Conservation (phyloP, 805 yeast species). For the Yarrowia bubula region DNA sequence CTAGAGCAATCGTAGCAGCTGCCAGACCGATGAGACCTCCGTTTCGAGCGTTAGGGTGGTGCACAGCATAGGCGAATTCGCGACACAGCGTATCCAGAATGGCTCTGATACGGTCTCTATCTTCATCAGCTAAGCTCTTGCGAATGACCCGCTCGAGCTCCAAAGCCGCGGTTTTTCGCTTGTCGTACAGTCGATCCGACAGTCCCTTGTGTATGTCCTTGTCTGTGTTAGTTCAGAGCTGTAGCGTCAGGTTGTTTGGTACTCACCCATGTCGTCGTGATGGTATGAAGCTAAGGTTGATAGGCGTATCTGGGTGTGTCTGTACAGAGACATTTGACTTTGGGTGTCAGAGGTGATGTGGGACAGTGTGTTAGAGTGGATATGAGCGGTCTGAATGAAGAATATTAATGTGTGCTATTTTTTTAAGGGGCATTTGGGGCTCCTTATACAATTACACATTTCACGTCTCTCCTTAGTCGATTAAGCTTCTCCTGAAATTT, state of each 20-base stretch:
- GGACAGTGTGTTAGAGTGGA: no score
- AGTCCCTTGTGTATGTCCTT: slow-evolving; percentile 65
- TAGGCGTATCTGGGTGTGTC: background rate
- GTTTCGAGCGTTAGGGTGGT: slow-evolving; percentile 84
- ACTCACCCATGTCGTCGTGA: slow-evolving; percentile 25
- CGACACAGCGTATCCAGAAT: slow-evolving; percentile 72
- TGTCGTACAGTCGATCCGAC: slow-evolving; percentile 71
- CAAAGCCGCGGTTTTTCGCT: slow-evolving; percentile 70
- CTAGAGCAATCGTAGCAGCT: slow-evolving; percentile 91
- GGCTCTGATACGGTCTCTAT: slow-evolving; percentile 55
- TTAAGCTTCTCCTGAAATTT: no score
- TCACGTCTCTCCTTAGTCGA: no score
- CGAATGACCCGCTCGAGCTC: slow-evolving; percentile 70
- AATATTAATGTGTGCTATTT: no score
- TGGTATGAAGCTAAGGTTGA: slow-evolving; percentile 11
- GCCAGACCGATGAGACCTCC: slow-evolving; percentile 97
- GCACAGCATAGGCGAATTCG: slow-evolving; percentile 77
- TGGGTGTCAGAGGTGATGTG: no score
- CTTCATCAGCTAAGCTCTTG: slow-evolving; percentile 58
- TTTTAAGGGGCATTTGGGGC: no score
- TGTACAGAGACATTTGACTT: background rate
- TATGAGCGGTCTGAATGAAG: no score
- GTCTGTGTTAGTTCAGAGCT: slow-evolving; percentile 42
- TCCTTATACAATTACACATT: no score
- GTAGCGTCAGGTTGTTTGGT: background rate